phyloP scores from a whole-genome alignment of 306 rosid species.

The Cucumis cinereus region DNA sequence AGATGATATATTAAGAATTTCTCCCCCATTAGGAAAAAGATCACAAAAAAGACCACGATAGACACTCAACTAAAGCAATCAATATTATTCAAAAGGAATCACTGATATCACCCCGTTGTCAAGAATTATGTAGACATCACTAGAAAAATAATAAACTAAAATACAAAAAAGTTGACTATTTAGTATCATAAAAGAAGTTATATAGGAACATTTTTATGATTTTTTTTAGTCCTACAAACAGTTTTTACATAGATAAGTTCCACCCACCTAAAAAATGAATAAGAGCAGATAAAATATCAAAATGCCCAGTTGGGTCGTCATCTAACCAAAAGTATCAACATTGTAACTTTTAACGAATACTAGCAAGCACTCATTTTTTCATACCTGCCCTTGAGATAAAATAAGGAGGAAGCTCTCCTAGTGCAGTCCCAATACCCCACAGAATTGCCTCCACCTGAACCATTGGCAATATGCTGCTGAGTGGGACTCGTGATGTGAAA shows the following conservation, averaged over 20 bases:
- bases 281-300: background rate
- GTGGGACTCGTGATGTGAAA: slow-evolving; percentile 59
- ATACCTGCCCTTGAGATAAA: slow-evolving; percentile 97
- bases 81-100: background rate
- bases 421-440: slow-evolving; percentile 96
- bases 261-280: background rate
- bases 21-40: background rate
- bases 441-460: slow-evolving; percentile 86
- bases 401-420: slow-evolving; percentile 99
- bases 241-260: background rate
- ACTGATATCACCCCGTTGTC: background rate
- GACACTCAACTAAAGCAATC: background rate
- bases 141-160: background rate
- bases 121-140: background rate
- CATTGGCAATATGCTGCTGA: slow-evolving; percentile 73
- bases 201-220: background rate
- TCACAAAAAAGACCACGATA: background rate
- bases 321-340: background rate
- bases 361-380: background rate
- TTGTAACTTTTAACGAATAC: background rate
- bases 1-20: too few relatives aligned
- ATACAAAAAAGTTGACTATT: background rate
- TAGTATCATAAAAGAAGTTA: background rate
- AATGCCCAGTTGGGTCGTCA: background rate
- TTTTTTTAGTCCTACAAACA: background rate